Evolutionary conservation across 208 protist species (phyloP), one percentile per base, ranked within the genome.

Genomic region (Balamuthia mandrillaris): DNA sequence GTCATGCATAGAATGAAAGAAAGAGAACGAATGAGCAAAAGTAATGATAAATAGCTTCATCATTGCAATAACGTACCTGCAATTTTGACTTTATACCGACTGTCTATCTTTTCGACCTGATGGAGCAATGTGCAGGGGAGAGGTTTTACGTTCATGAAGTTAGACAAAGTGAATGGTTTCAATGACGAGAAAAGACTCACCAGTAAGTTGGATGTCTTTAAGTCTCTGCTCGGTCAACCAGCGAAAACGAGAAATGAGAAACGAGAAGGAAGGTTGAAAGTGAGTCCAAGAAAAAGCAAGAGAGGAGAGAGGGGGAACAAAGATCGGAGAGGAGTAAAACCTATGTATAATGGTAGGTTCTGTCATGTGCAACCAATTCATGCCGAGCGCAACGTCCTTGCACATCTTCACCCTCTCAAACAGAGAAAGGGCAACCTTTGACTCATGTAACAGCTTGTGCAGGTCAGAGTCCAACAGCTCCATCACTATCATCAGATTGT

Each of bases 401-500:
- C 74, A 81, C 74, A 81, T 81, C 27, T 81, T 81, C 74, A 81
- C 63, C n/a, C 74, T 27, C 9, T 45, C 45, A 39, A 65, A 81
- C 31, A 81, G 47, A 18, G 74, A 81, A 12, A 81, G 54, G 31
- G 58, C 74, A 21, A 81, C 74, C 16, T 14, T 21, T 54, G 47
- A 63, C 10, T 63, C 35, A n/a, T 81, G 74, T 12, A 81, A 29
- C 10, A 81, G 54, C 54, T 63, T 81, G 49, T 81, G 39, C 35
- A 81, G 31, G 27, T 81, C 74, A 29, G 37, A 65, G 74, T 81
- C 51, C 44, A 81, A 35, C 37, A 81, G 74, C 74, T 81, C 74
- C 74, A 81, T 81, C 74, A 81, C 74, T 81, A 81, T 81, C 74
- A 81, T 81, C 39, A 81, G 63, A 24, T 52, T 42, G 12, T 63